Evolutionary conservation across 2,329 filamentous ascomycete genomes (phyloP).

Genomic region (Boeremia lycopersici): DNA sequence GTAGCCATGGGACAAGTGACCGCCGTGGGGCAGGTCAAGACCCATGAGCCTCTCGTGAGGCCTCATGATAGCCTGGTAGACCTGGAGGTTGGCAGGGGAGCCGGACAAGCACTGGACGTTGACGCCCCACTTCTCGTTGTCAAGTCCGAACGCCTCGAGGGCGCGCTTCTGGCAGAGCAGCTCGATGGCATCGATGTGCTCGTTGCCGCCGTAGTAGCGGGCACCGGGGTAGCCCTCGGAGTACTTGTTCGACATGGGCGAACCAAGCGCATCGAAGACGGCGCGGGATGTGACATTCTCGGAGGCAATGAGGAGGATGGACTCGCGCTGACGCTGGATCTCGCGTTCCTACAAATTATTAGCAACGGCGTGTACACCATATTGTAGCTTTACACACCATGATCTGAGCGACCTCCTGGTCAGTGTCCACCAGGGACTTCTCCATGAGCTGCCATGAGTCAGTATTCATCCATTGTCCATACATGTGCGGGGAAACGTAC

Average conservation of each 20-base stretch:
- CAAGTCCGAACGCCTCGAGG: conserved; percentile 82
- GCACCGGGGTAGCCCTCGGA: conserved; percentile 97
- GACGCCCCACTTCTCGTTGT: conserved; percentile 89
- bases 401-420: conserved; percentile 93
- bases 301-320: conserved; percentile 69
- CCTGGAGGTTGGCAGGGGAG: conserved; percentile 94
- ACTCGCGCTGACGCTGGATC: conserved; percentile 96
- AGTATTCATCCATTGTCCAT: conserved; percentile 29
- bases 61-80: conserved; percentile 96
- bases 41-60: conserved; percentile 97
- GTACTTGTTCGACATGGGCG: conserved; percentile 81
- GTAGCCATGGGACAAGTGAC: conserved; percentile 95
- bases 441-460: conserved; percentile 79
- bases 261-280: conserved; percentile 57
- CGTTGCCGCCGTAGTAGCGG: conserved; percentile 95
- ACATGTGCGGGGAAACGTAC: conserved; percentile 52
- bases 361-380: conserved; percentile 5
- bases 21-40: conserved; percentile 90
- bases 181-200: conserved; percentile 92
- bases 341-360: conserved; percentile 72
- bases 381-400: conserved; percentile 69
- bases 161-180: conserved; percentile 88
- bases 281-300: conserved; percentile 49
- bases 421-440: conserved; percentile 87
- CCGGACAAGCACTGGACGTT: conserved; percentile 89